Evolutionary conservation across 257 asterid species (phyloP).

Genomic region (Forsythia suspensa): DNA sequence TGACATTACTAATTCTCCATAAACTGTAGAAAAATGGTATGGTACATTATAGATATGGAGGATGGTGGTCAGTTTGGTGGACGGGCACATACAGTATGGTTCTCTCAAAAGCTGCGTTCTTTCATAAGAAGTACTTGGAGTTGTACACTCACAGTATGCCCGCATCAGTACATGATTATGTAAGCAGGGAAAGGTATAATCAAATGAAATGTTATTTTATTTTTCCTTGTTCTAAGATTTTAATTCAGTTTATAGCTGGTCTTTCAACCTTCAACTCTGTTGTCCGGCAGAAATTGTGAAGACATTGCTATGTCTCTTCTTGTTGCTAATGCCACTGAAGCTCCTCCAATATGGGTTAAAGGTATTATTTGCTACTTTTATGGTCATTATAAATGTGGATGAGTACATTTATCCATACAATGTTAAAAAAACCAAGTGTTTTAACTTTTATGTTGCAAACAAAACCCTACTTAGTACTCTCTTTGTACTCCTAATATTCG

Average conservation of each 20-base stretch:
- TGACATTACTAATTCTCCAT: background rate
- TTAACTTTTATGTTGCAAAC: background rate
- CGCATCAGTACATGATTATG: constrained; percentile 47
- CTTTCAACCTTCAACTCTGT: background rate
- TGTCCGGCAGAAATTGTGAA: constrained; percentile 50
- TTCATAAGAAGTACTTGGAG: constrained; percentile 53
- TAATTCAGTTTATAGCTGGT: constrained; percentile 7
- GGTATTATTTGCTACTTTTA: constrained; percentile 29
- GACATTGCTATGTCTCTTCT: constrained; percentile 69
- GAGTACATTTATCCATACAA: background rate
- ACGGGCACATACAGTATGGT: constrained; percentile 65
- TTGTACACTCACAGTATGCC: constrained; percentile 58
- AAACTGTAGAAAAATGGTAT: constrained; percentile 38
- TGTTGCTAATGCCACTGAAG: constrained; percentile 51
- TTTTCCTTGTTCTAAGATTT: background rate
- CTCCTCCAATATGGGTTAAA: constrained; percentile 66
- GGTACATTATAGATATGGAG: constrained; percentile 42
- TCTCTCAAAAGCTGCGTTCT: constrained; percentile 69
- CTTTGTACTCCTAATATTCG: background rate
- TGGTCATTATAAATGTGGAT: background rate
- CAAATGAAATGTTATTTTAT: constrained; percentile 5
- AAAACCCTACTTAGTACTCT: background rate
- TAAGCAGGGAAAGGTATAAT: constrained; percentile 47
- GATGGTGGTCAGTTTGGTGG: constrained; percentile 89
- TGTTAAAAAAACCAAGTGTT: background rate